Conservation (phyloP, 495 filamentous ascomycete genomes). For the Podospora bellae-mahoneyi region DNA sequence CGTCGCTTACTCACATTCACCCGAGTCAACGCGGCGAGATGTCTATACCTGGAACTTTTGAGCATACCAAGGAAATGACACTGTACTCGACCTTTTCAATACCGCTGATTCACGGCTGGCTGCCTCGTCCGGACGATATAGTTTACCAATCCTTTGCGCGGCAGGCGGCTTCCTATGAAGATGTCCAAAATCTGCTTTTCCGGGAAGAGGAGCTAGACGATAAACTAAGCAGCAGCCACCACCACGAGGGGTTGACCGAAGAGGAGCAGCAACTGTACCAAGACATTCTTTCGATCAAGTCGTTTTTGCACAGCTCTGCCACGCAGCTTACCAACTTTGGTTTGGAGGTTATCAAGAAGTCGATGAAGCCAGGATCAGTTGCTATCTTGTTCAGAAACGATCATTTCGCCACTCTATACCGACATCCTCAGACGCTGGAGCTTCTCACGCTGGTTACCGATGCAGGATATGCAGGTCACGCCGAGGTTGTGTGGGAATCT, state of each 20-base stretch:
- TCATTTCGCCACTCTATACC: slow-evolving; percentile 90
- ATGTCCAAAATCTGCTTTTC: slow-evolving; percentile 83
- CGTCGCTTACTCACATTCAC: slow-evolving; percentile 40
- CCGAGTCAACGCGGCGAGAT: slow-evolving; percentile 43
- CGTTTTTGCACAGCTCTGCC: slow-evolving; percentile 70
- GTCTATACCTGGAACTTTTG: slow-evolving; percentile 66
- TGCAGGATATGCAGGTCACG: slow-evolving; percentile 79
- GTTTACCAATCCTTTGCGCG: slow-evolving; percentile 66
- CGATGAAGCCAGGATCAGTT: slow-evolving; percentile 66
- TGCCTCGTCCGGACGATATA: slow-evolving; percentile 60
- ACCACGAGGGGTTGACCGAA: slow-evolving; percentile 44
- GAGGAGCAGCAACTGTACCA: slow-evolving; percentile 71
- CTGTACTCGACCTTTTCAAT: slow-evolving; percentile 85
- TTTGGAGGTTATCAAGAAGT: slow-evolving; percentile 63
- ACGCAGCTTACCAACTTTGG: slow-evolving; percentile 86
- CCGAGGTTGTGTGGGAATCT: slow-evolving; percentile 94
- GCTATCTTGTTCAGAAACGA: slow-evolving; percentile 95
- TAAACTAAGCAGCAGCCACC: slow-evolving; percentile 56
- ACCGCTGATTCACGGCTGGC: slow-evolving; percentile 92
- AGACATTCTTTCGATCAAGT: slow-evolving; percentile 77
- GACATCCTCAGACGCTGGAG: slow-evolving; percentile 65
- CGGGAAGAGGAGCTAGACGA: slow-evolving; percentile 83
- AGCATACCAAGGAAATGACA: slow-evolving; percentile 75
- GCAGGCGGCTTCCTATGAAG: slow-evolving; percentile 78
- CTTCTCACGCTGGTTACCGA: slow-evolving; percentile 86